Evolutionary conservation across 2,329 filamentous ascomycete genomes (phyloP).

Genomic region (Cryphonectria nitschkei): DNA sequence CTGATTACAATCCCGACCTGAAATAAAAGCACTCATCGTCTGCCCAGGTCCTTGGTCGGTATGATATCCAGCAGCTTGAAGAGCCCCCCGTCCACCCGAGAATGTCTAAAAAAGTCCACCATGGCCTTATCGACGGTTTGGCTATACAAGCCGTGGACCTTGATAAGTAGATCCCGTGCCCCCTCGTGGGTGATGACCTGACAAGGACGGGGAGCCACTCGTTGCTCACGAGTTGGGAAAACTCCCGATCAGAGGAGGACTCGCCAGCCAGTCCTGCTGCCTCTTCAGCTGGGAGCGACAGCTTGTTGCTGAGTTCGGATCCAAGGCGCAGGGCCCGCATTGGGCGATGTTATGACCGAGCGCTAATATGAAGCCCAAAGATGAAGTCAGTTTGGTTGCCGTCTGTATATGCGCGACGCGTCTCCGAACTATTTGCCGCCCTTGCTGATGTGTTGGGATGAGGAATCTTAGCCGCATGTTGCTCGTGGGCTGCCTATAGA

Average conservation of each 20-base stretch:
- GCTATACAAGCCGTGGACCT: conserved; percentile 8
- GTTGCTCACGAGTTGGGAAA: conserved; percentile 13
- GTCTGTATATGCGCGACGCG: background rate
- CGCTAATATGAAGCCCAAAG: background rate
- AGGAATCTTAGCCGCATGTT: background rate
- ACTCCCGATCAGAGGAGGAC: background rate
- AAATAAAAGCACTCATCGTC: background rate
- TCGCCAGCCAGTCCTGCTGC: background rate
- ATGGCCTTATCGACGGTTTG: conserved; percentile 16
- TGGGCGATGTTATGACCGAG: conserved; percentile 24
- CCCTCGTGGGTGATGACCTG: conserved; percentile 19
- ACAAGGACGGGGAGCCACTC: conserved; percentile 22
- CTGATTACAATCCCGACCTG: no score
- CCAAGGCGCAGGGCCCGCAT: conserved; percentile 5
- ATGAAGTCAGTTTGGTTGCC: conserved; percentile 10
- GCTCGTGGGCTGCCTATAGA: conserved; percentile 18
- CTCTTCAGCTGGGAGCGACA: background rate
- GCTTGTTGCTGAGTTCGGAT: conserved; percentile 1
- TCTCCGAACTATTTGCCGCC: background rate
- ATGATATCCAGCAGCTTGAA: conserved; percentile 8
- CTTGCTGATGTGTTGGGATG: background rate
- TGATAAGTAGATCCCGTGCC: conserved; percentile 13
- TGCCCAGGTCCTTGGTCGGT: background rate
- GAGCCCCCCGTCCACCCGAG: background rate
- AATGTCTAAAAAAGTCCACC: conserved; percentile 12